These are phyloP conservation scores for Populus nigra DNA, from an alignment of 345 rosid species.

Conservation along the genomic window DNA sequence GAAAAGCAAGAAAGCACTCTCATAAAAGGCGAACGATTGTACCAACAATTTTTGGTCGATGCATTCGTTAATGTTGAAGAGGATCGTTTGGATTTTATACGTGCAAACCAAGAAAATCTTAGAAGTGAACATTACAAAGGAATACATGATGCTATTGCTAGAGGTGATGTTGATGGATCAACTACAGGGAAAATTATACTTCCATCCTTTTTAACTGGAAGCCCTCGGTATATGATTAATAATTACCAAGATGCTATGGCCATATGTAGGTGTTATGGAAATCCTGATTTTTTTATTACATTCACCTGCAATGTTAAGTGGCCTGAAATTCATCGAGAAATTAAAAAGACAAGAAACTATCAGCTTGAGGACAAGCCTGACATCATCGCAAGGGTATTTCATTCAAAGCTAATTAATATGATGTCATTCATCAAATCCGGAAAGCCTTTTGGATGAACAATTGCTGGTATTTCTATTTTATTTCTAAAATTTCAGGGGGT, in stretches of 20 bases:
- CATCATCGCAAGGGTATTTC: neutral
- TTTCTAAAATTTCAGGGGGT: neutral
- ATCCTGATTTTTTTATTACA: neutral
- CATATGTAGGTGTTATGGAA: neutral
- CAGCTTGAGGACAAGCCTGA: no score
- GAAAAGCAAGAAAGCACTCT: fast-evolving
- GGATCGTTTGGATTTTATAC: neutral
- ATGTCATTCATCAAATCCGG: neutral
- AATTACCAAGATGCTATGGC: neutral
- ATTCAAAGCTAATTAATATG: neutral
- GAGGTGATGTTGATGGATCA: neutral
- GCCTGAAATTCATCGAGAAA: neutral
- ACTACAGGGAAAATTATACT: neutral
- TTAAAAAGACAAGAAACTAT: no score
- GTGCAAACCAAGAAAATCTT: neutral
- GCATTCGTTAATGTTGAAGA: neutral
- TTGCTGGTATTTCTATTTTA: neutral
- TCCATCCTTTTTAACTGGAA: neutral
- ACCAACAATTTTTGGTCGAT: neutral
- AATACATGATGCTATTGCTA: neutral
- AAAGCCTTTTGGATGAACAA: neutral
- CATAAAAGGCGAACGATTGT: neutral
- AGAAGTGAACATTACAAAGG: neutral
- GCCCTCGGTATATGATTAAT: neutral
- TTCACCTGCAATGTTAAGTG: neutral